These are phyloP conservation scores for Rhizopus arrhizus DNA, from an alignment of 371 early-diverging fungal genomes.

Conservation along the genomic window DNA sequence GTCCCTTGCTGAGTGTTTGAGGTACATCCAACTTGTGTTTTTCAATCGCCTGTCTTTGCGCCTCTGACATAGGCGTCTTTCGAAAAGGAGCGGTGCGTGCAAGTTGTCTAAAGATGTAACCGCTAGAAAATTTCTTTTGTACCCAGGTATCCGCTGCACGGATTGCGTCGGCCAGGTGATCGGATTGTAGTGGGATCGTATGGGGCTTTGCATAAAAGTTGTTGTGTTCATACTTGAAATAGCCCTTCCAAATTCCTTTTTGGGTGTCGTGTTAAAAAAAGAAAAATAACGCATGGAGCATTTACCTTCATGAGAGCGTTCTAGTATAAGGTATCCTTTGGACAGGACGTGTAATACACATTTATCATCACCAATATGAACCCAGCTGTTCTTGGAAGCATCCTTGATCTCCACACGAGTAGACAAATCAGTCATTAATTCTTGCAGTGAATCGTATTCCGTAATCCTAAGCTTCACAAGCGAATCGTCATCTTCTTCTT, in stretches of 20 bases:
- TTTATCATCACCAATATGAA: slow-evolving; percentile 44
- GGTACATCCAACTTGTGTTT: slow-evolving; percentile 23
- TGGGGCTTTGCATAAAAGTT: slow-evolving; percentile 4
- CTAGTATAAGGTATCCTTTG: slow-evolving; percentile 30
- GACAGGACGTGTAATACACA: slow-evolving; percentile 40
- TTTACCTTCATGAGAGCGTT: slow-evolving; percentile 19
- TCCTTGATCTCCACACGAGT: slow-evolving; percentile 29
- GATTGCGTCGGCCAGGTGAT: slow-evolving; percentile 52
- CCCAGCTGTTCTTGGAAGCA: slow-evolving; percentile 51
- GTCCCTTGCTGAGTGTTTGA: slow-evolving; percentile 51
- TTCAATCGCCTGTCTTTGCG: slow-evolving; percentile 52
- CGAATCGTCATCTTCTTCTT: not conserved
- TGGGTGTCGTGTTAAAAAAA: not conserved
- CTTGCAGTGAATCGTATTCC: slow-evolving; percentile 56
- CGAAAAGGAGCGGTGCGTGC: slow-evolving; percentile 59
- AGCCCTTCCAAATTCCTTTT: slow-evolving; percentile 21
- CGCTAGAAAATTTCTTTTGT: slow-evolving; percentile 16
- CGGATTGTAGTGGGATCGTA: slow-evolving; percentile 39
- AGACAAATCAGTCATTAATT: slow-evolving; percentile 48
- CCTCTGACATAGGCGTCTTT: slow-evolving; percentile 45
- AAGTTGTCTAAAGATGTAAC: not conserved
- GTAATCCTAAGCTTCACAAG: slow-evolving; percentile 45
- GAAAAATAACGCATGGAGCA: not conserved
- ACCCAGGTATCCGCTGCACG: slow-evolving; percentile 70
- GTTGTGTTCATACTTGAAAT: slow-evolving; percentile 10